Evolutionary conservation across 305 asterid species (phyloP), one percentile per base, ranked within the genome.

Genomic region (Fraxinus sp.): DNA sequence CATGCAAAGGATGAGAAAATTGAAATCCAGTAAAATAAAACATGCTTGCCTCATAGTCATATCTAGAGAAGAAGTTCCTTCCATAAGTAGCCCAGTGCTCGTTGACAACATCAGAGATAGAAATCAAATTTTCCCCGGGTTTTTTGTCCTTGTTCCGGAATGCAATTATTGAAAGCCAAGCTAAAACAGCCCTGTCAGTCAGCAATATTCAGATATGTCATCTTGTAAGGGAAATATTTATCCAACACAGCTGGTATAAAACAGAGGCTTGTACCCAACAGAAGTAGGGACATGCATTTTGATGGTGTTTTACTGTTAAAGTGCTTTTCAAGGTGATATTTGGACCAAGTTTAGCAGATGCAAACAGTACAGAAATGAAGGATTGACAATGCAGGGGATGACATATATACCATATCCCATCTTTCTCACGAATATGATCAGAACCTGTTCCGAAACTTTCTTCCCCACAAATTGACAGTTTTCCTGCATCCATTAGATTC

Each of bases 391-490:
- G 41, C 32, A 41, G 79, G 7, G 78, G 71, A 85, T 74, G 82
- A 80, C 81, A 41, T 41, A 75, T 74, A 72, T 90, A 96, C 99
- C 99, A 95, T 86, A 95, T 96, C 77, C 99, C 99, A 83, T 95
- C 98, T 88, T 96, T 96, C 91, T 96, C 99, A 6, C 98, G 98
- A 72, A 96, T 93, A 89, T 96, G 99, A 83, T 96, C 98, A 81
- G 98, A 96, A 76, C 98, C 99, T 18, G 98, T 96, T 83, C 98
- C 98, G 79, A 96, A 96, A 91, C 99, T 96, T 90, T 96, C 99
- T 88, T 96, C 99, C 36, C 99, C 99, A 75, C 99, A 96, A 73
- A 96, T 90, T 35, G 99, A 96, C 90, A 96, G 84, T 39, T 93
- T 89, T 71, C 92, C 98, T n/a, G 98, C 97, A 86, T 96, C 99